Percentiles rank a stretch among this genome's conserved stretches.
These are phyloP conservation scores for Priceomyces carsonii DNA, from an alignment of 805 yeast genomes.

Conservation along the genomic window DNA sequence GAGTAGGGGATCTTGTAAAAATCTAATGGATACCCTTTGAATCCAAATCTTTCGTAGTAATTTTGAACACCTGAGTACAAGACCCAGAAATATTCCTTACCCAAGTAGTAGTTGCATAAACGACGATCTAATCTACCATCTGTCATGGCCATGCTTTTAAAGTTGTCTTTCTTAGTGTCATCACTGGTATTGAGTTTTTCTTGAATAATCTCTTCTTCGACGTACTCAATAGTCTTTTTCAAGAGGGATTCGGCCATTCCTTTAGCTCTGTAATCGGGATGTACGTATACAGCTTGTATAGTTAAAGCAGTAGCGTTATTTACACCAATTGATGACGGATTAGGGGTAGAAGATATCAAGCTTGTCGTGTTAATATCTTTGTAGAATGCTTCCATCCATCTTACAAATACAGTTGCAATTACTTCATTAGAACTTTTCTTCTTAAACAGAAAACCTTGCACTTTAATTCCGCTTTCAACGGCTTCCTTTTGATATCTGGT, in stretches of 20 bases:
- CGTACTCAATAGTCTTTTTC: conserved; percentile 25
- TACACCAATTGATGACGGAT: conserved; percentile 33
- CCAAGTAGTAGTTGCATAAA: conserved; percentile 34
- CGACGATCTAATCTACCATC: conserved; percentile 27
- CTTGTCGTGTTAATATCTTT: conserved; percentile 25
- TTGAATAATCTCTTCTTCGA: conserved; percentile 30
- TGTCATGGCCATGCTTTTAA: conserved; percentile 30
- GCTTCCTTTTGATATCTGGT: conserved; percentile 11
- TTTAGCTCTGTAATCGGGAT: conserved; percentile 22
- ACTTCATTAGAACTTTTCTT: conserved; percentile 19
- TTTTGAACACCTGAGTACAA: conserved; percentile 76
- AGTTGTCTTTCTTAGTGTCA: conserved; percentile 26
- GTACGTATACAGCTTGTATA: conserved; percentile 28
- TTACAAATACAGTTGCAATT: conserved; percentile 24
- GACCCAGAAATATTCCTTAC: conserved; percentile 39
- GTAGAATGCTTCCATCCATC: conserved; percentile 25
- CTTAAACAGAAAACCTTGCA: conserved; percentile 27
- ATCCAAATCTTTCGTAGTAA: conserved; percentile 67
- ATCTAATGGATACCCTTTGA: conserved; percentile 36
- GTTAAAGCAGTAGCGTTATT: conserved; percentile 26
- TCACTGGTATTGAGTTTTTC: conserved; percentile 23
- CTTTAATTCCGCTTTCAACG: conserved; percentile 17
- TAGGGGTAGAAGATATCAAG: conserved; percentile 29
- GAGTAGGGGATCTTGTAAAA: conserved; percentile 32
- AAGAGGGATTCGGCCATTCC: conserved; percentile 32